phyloP scores from a whole-genome alignment of 495 filamentous ascomycete genomes.

The Cenococcum geophilum region DNA sequence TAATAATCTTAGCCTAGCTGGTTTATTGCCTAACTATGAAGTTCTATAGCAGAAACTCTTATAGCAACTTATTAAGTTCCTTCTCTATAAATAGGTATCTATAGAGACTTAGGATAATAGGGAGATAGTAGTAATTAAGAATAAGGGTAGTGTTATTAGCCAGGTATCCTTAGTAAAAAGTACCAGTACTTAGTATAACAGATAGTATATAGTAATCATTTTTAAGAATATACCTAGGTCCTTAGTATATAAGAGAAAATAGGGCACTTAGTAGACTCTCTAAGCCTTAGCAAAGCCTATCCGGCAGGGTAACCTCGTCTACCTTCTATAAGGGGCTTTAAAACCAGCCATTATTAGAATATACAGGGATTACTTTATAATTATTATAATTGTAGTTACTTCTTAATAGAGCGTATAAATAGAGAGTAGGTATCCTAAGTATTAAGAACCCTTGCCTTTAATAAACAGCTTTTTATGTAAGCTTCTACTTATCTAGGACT shows the following conservation, averaged over 20 bases:
- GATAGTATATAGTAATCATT: too few species aligned
- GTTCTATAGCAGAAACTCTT: constrained; percentile 27
- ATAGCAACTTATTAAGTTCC: constrained; percentile 20
- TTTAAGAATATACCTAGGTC: constrained; percentile 23
- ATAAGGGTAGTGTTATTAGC: constrained; percentile 20
- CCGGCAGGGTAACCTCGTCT: constrained; percentile 30
- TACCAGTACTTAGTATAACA: constrained; percentile 17
- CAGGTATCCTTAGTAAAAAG: background rate
- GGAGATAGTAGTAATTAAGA: constrained; percentile 27
- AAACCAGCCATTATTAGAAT: constrained; percentile 29
- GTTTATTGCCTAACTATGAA: constrained; percentile 26
- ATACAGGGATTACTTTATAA: constrained; percentile 25
- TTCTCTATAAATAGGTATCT: constrained; percentile 21
- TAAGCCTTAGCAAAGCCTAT: constrained; percentile 29
- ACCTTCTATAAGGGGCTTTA: constrained; percentile 33
- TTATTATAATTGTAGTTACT: constrained; percentile 30
- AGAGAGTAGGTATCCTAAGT: background rate
- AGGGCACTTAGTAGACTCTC: constrained; percentile 25
- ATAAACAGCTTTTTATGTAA: constrained; percentile 15
- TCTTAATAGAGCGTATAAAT: constrained; percentile 6
- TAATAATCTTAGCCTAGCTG: constrained; percentile 19
- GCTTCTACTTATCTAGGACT: constrained; percentile 31
- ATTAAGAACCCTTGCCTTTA: background rate
- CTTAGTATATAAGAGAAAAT: constrained; percentile 1
- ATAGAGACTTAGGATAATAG: constrained; percentile 22